phyloP scores from a whole-genome alignment of 108 stramenopile species.

The Cyclotella distinguenda region DNA sequence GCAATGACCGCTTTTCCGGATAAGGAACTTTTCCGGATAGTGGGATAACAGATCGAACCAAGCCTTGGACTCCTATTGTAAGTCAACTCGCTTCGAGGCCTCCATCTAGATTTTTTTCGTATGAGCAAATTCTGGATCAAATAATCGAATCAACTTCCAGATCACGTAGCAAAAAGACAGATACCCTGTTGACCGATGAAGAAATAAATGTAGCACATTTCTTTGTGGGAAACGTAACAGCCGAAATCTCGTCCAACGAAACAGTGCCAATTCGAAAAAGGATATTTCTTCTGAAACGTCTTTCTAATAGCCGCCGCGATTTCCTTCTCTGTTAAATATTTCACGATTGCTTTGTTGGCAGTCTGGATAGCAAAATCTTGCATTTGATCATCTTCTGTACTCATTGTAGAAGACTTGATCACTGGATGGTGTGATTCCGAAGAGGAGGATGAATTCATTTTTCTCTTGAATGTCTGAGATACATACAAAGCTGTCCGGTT shows the following conservation, averaged over 20 bases:
- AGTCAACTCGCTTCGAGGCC: no score
- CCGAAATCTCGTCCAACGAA: conserved; percentile 72
- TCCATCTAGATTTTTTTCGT: no score
- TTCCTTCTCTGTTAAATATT: not conserved
- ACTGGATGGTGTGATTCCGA: conserved; percentile 1
- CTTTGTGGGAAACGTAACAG: conserved; percentile 55
- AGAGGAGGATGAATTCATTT: no score
- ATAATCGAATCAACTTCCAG: no score
- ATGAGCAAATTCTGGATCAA: no score
- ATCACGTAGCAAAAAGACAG: conserved; percentile 56
- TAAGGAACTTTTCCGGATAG: no score
- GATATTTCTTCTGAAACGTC: conserved; percentile 1
- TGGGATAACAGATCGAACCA: no score
- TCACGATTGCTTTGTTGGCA: conserved; percentile 1
- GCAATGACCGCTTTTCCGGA: no score
- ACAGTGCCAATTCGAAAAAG: conserved; percentile 59
- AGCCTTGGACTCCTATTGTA: no score
- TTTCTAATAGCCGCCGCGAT: conserved; percentile 11
- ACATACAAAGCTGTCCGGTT: no score
- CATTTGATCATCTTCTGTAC: not conserved
- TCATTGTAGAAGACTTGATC: conserved; percentile 4
- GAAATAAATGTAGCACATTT: conserved; percentile 56
- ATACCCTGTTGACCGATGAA: conserved; percentile 68
- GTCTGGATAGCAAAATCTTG: conserved; percentile 2
- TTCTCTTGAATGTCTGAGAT: no score